phyloP scores from a whole-genome alignment of 1,139 yeast genomes.

The Taphrina populina region DNA sequence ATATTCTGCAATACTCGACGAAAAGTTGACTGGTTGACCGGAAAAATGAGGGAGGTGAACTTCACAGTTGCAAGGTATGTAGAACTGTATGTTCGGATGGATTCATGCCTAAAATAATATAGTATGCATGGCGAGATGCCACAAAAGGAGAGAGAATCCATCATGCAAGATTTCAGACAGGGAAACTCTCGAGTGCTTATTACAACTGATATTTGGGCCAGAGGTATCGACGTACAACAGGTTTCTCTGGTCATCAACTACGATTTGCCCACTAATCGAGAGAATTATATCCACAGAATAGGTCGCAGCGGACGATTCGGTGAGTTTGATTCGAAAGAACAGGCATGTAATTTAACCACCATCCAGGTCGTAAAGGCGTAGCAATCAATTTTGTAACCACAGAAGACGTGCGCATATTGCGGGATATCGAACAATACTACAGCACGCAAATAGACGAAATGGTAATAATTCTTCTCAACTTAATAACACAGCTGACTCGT shows the following conservation, averaged over 20 bases:
- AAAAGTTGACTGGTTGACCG: conserved; percentile 92
- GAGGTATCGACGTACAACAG: conserved; percentile 99
- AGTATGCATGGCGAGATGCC: conserved; percentile 96
- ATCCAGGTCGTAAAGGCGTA: conserved; percentile 87
- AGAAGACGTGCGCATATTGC: conserved; percentile 87
- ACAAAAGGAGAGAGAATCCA: conserved; percentile 95
- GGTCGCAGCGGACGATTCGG: conserved; percentile 99
- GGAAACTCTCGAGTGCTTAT: conserved; percentile 97
- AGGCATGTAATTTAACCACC: too few species aligned
- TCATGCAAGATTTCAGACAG: conserved; percentile 97
- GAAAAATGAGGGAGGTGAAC: conserved; percentile 77
- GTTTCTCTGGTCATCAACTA: conserved; percentile 96
- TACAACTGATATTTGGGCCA: conserved; percentile 95
- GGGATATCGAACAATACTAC: conserved; percentile 98
- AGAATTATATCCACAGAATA: conserved; percentile 98
- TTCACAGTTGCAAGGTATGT: conserved; percentile 75
- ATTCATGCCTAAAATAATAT: not conserved
- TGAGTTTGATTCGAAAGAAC: not conserved
- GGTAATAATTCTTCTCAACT: conserved; percentile 41
- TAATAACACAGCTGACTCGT: not conserved
- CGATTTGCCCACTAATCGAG: conserved; percentile 96
- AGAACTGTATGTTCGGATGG: too few species aligned
- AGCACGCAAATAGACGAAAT: conserved; percentile 97
- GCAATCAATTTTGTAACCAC: conserved; percentile 96
- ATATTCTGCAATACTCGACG: conserved; percentile 99